Conservation (phyloP, 768 basidiomycete genomes). For the Mrakia hoshinonis region DNA sequence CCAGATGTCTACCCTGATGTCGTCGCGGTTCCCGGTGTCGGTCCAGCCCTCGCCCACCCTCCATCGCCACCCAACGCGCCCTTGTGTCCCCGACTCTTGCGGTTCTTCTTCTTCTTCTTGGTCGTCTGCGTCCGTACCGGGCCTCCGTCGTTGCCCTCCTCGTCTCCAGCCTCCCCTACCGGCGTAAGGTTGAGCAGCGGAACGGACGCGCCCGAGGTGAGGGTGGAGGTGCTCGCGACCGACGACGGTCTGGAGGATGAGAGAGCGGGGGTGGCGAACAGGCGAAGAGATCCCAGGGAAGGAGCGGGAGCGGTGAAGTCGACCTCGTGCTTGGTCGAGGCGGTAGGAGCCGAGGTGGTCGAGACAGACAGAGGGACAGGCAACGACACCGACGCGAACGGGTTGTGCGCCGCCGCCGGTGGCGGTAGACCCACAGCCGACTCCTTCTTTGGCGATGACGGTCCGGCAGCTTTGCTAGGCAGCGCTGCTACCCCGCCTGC, state of each 20-base stretch:
- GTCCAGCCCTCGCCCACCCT: neutral
- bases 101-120: slow-evolving; percentile 20
- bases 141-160: neutral
- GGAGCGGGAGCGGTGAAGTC: neutral
- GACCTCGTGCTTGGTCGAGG: neutral
- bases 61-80: neutral
- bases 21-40: neutral
- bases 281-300: neutral
- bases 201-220: neutral
- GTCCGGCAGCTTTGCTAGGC: neutral
- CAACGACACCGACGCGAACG: neutral
- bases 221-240: neutral
- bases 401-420: slow-evolving; percentile 6
- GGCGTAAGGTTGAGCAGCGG: slow-evolving; percentile 11
- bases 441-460: neutral
- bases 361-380: neutral
- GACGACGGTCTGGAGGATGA: neutral
- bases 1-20: neutral
- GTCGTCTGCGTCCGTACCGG: neutral
- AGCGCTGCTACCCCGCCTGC: neutral
- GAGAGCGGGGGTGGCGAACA: neutral
- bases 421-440: neutral
- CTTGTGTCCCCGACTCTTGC: slow-evolving; percentile 7
- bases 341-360: neutral
- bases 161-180: neutral